phyloP scores from a whole-genome alignment of 2,329 filamentous ascomycete species.

The Scolecobasidium constrictum region DNA sequence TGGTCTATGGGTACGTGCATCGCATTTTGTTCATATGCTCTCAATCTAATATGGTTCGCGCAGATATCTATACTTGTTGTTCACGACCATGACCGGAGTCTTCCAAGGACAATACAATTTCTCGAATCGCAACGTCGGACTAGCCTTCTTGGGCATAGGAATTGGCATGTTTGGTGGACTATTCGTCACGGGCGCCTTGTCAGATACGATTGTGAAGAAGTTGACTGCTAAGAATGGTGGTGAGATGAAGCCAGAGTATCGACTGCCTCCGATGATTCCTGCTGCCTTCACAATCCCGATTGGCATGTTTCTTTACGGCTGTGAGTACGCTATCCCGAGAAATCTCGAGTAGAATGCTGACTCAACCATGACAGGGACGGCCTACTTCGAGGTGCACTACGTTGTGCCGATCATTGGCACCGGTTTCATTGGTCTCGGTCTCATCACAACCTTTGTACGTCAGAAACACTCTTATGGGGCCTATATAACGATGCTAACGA shows the following conservation, averaged over 20 bases:
- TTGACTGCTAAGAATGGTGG: conserved; percentile 3
- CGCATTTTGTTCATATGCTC: neutral
- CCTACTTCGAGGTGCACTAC: conserved; percentile 17
- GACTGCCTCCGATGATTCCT: conserved; percentile 6
- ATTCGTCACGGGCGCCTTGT: neutral
- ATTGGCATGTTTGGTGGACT: conserved; percentile 27
- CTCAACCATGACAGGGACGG: no score
- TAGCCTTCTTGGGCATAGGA: conserved; percentile 31
- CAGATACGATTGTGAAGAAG: conserved; percentile 3
- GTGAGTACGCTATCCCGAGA: conserved; percentile 23
- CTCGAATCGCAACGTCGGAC: conserved; percentile 25
- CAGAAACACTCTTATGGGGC: neutral
- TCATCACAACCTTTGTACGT: conserved; percentile 22
- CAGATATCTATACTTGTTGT: conserved; percentile 28
- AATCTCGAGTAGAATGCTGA: conserved; percentile 3
- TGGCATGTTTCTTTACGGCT: conserved; percentile 28
- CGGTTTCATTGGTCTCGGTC: conserved; percentile 21
- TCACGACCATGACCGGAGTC: conserved; percentile 34
- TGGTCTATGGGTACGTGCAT: conserved; percentile 21
- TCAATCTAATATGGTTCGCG: conserved; percentile 16
- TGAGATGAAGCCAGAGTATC: conserved; percentile 9
- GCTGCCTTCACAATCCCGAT: conserved; percentile 18
- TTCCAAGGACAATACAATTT: conserved; percentile 30
- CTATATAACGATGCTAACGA: neutral
- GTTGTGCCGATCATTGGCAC: conserved; percentile 26